Evolutionary conservation across 2,329 filamentous ascomycete species (phyloP), one percentile per base, ranked within the genome.

Genomic region (Fonsecaea nubica): DNA sequence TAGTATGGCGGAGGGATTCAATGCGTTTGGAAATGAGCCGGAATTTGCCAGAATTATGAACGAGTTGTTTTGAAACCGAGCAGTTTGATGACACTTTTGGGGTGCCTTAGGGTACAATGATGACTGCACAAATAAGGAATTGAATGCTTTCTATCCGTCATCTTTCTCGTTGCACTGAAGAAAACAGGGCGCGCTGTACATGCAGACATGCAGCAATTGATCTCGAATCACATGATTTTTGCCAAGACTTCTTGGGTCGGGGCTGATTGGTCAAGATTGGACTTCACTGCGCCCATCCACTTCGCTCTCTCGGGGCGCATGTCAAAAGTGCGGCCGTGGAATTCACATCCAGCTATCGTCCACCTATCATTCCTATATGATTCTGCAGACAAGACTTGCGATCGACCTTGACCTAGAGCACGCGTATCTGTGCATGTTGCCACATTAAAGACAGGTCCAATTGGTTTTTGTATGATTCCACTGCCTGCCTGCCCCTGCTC

Each of bases 41-140:
- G 87, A 88, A 72, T 78, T 89, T 74, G 82, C 84, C 36, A 81
- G 83, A 65, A 86, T 88, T 40, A 80, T 89, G 75, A 80, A 84
- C 69, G 85, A 87, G 72, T 74, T 89, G 56, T 88, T 89, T 67
- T 89, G 72, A 80, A 38, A 7, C 8, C 33, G 12, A 40, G 35
- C 32, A 25, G 57, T 30, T 21, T 48, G 50, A 40, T 40, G 62
- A 8, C 18, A 64, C 33, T n/a, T 18, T n/a, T 30, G 18, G 53
- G 53, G 35, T 35, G n/a, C 10, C 45, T 13, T 25, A 50, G 18
- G 45, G 12, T 50, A 50, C 18, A 4, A 42, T 50, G 45, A 50
- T 50, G 45, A 25, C 33, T 35, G 30, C 9, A 55, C 30, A 55
- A 35, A n/a, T 10, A 10, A 25, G 18, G n/a, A 15, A 15, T 13